Percentiles rank a stretch among this genome's conserved stretches.
phyloP scores from a whole-genome alignment of 495 filamentous ascomycete species.

The Clavariopsis aquatica region DNA sequence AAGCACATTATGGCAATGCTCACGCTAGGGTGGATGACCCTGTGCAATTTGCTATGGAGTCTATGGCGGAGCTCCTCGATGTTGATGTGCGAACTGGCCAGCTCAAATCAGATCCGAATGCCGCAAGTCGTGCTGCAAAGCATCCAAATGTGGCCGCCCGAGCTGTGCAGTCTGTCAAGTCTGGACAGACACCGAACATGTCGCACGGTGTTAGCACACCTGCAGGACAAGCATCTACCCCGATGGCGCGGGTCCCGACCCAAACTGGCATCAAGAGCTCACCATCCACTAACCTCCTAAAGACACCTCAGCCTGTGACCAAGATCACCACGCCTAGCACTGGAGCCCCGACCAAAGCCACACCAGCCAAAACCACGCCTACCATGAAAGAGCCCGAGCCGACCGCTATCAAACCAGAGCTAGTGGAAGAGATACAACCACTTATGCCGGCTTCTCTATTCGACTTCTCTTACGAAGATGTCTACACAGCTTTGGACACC shows the following conservation, averaged over 20 bases:
- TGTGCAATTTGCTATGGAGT: constrained; percentile 52
- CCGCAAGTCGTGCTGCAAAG: constrained; percentile 17
- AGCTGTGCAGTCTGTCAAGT: constrained; percentile 26
- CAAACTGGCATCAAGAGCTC: constrained; percentile 34
- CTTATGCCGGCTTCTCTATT: constrained; percentile 16
- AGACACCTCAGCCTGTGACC: constrained; percentile 33
- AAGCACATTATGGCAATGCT: constrained; percentile 55
- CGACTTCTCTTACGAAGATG: constrained; percentile 21
- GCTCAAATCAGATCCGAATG: constrained; percentile 17
- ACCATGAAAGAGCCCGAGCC: constrained; percentile 20
- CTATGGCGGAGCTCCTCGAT: constrained; percentile 50
- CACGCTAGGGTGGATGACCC: constrained; percentile 58
- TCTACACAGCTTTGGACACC: constrained; percentile 27
- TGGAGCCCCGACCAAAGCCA: constrained; percentile 22
- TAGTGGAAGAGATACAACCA: constrained; percentile 10
- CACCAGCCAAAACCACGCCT: constrained; percentile 24
- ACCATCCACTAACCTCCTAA: constrained; percentile 30
- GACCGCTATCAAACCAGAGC: not conserved
- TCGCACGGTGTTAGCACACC: constrained; percentile 36
- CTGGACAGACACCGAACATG: constrained; percentile 35
- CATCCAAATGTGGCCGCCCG: constrained; percentile 18
- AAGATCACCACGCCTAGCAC: constrained; percentile 37
- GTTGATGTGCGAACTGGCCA: constrained; percentile 46
- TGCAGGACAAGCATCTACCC: constrained; percentile 23
- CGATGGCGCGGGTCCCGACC: constrained; percentile 33